Evolutionary conservation across 495 filamentous ascomycete species (phyloP), one percentile per base, ranked within the genome.

Genomic region (Podospora conica): DNA sequence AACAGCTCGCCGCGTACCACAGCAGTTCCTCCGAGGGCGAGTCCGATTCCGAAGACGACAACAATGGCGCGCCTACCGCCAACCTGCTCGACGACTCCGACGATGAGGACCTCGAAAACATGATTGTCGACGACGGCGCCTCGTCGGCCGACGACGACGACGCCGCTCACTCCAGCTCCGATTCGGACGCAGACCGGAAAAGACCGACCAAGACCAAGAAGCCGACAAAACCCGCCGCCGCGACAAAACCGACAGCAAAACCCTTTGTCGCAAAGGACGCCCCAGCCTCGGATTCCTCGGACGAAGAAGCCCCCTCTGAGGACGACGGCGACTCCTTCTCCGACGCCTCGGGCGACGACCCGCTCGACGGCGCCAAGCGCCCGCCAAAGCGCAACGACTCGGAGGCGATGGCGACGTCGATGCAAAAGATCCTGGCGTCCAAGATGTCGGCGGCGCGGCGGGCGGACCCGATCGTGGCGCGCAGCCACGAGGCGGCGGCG

Each of bases 311-410:
- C 28, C 70, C 76, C 60, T 70, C 75, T 21, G 76, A 76, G 40
- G 75, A 72, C 20, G 76, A 73, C 8, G 75, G 73, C 7, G 76
- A 69, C 9, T 70, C 72, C 24, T 68, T 68, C 27, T 78, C 78
- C 4, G 74, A 81, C 53, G 64, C 73, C 21, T 77, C 75, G 25
- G 72, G 76, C 25, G 75, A 80, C 58, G 78, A 76, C 12, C 75
- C 75, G 25, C 69, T 73, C 20, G 75, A 77, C 53, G 77, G 73
- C 7, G 72, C 18, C 71, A 68, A 56, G 53, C 67, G 53, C 10
- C 28, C 80, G 76, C 81, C 80, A 7, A 95, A 96, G 75, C 91
- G 92, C 67, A 94, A 97, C 75, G 93, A 98, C 77, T 92, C 95
- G 12, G 79, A 83, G 63, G 92, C 90, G 57, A 97, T 98, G 79